Evolutionary conservation across 2,329 filamentous ascomycete species (phyloP), one percentile per base, ranked within the genome.

Genomic region (Alternaria burnsii): DNA sequence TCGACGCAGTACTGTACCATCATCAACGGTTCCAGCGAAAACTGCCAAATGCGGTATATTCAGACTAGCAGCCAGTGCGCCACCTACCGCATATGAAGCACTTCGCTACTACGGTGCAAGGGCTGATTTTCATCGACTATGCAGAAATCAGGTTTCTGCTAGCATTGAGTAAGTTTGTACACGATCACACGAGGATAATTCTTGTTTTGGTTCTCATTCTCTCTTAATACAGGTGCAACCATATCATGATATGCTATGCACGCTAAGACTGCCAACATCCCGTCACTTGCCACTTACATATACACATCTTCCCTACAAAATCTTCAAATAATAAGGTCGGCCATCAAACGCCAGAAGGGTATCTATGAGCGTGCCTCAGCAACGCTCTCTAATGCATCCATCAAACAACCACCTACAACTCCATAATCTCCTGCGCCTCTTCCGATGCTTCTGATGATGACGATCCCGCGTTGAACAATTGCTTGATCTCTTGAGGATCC

Each of bases 401-500:
- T 22, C 22, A 28, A 20, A 12, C 24, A 11, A 28, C 16, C 18
- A 8, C 52, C 41, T 56, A 70, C 48, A 72, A 53, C 56, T 74
- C 70, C 46, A 69, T 62, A 14, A 58, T 30, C 24, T 73, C 67
- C 26, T 68, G 50, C n/a, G 26, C 57, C n/a, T 59, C 65, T 40
- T 43, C 38, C 9, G 14, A 8, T 43, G 22, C 28, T 26, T 60
- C 41, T 2, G 40, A 42, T 24, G 40, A 22, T 22, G 40, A 42
- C 10, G 3, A 24, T 24, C 43, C 50, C 3, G 54, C 28, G 12
- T 47, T 43, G 41, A 75, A 80, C 20, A 75, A 28, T 40, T 85
- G 76, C 58, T 81, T 74, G 16, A 96, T 82, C 41, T 94, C 88
- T 51, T 90, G 84, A 55, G 87, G 81, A 52, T 87, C 84, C 69